Base-by-base conservation (phyloP, 306 rosid species). In the Delonix regia region DNA sequence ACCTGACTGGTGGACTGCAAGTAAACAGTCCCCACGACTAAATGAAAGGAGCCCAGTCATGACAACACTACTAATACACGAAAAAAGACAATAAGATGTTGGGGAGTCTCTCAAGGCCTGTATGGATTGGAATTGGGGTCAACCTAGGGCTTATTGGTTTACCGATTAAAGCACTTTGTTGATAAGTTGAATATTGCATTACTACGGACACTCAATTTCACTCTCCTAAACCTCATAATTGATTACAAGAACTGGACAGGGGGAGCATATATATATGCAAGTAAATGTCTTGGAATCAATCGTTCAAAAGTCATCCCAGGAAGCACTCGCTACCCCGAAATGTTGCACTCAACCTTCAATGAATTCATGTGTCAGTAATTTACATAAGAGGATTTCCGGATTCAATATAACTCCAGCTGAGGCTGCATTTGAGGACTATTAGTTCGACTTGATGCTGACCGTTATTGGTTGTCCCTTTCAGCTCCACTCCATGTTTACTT, bases 331-430 rank as follows among this genome's bases (percentile, higher is more conserved):
- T 18, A 62, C 6, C 41, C 11, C 22, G 13, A 19, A 38, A 19
- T 22, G 27, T 66, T 41, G 51, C 71, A 66, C n/a, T 66, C 34
- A 39, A 41, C 19, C 71, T 66, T 66, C 33, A 41, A 33, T 41
- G 33, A 22, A 39, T 66, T 41, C 33, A 6, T 1, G 71, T 41
- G 34, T 66, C 33, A 21, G 52, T 22, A 11, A 36, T 64, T 64
- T n/a, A 38, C 30, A 4, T n/a, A 24, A 38, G 8, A 7, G 18
- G 2, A n/a, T 5, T 38, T n/a, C 21, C 38, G 45, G 49, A 64
- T 38, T 63, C 44, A 16, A 34, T n/a, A 16, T 34, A 34, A n/a
- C 27, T 36, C 45, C 27, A 34, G 47, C 45, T 41, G 8, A 34
- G 21, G 45, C 45, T 30, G 45, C 47, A n/a, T 63, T 34, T 18